Evolutionary conservation across 2,329 filamentous ascomycete genomes (phyloP), one percentile per base, ranked within the genome.

Genomic region (Phaeosphaeria sp.): DNA sequence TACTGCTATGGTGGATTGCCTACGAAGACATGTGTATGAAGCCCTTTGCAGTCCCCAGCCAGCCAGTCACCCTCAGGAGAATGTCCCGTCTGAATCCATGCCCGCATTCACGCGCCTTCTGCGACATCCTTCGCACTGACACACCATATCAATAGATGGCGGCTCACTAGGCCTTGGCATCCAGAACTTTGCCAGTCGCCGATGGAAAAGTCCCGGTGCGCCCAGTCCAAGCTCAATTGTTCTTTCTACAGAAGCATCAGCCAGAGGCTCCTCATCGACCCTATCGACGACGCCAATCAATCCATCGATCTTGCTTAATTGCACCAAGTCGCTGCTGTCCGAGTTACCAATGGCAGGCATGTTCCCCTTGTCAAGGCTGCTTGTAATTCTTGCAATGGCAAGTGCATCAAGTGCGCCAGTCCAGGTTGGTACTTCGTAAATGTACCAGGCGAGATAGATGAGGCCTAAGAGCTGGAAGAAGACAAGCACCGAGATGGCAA

Each of bases 371-470:
- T 56, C 42, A 11, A 56, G 43, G 42, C 52, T 58, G 7, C 39
- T 49, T 20, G 55, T 43, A 18, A 59, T 62, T 1, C 53, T 44
- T 13, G 59, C 58, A 17, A 60, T 39, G 3, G 60, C 53, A 9
- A 60, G 18, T 9, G 55, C 50, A 30, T 63, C 55, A 21, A 60
- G 58, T 33, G 55, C 23, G 18, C n/a, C 46, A 2, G 60, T 60
- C 60, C 56, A 60, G 3, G 56, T 55, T 9, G 60, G 60, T 11
- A 58, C 55, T 9, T 44, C 25, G 27, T 54, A 54, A 17, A 62
- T 62, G 47, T 62, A 62, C 46, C 48, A 55, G 13, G 43, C 39
- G 3, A 62, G 53, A 43, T 50, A 54, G 13, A 44, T 30, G 10
- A 62, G 43, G n/a, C 56, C 59, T 13, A 56, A n/a, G 15, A 56